These are phyloP conservation scores for Xerocomus amazonicus DNA, from an alignment of 1,284 basidiomycete genomes.

Conservation along the genomic window DNA sequence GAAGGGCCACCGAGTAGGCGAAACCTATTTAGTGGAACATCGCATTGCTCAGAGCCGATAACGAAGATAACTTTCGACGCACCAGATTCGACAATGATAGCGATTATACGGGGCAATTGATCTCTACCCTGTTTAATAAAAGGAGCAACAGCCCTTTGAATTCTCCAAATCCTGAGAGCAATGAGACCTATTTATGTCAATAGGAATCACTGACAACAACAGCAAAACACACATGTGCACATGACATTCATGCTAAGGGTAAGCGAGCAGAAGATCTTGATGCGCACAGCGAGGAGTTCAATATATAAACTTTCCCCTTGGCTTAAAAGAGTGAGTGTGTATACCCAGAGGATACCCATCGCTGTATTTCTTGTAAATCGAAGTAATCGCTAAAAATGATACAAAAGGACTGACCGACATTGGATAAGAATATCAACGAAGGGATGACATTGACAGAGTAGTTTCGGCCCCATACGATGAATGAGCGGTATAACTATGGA, in stretches of 20 bases:
- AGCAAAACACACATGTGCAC: constrained; percentile 14
- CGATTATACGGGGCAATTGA: constrained; percentile 5
- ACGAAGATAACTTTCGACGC: neutral
- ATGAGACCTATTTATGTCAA: constrained; percentile 8
- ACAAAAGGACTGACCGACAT: constrained; percentile 12
- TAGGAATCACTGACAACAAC: no score
- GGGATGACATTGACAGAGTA: constrained; percentile 6
- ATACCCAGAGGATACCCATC: constrained; percentile 15
- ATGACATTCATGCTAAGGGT: constrained; percentile 17
- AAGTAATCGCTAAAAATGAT: neutral
- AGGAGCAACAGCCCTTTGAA: constrained; percentile 8
- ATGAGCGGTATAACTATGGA: constrained; percentile 25
- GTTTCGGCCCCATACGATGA: constrained; percentile 22
- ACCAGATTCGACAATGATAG: constrained; percentile 20
- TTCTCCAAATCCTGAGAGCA: constrained; percentile 14
- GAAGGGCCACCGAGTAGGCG: constrained; percentile 10
- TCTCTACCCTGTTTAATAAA: neutral
- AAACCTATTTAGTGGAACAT: constrained; percentile 1
- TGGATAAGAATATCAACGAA: constrained; percentile 17
- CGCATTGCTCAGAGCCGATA: neutral
- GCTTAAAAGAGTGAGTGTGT: constrained; percentile 8
- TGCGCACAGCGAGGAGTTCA: constrained; percentile 3
- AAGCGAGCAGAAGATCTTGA: constrained; percentile 11
- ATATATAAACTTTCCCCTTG: constrained; percentile 7
- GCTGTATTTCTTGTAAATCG: neutral